Conservation (phyloP, 768 basidiomycete genomes). For the Mycena capillaripes region DNA sequence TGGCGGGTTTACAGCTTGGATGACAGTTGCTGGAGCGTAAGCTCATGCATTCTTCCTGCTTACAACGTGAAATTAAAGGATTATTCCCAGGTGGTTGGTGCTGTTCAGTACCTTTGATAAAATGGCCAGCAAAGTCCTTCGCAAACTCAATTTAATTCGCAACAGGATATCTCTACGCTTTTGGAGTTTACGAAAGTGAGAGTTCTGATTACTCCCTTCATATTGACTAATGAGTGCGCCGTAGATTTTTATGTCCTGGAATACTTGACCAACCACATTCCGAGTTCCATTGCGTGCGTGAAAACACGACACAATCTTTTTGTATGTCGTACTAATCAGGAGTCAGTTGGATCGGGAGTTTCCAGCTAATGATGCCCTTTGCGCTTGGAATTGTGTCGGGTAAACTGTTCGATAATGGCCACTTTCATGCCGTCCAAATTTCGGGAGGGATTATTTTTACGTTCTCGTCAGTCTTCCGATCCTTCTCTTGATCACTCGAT, state of each 20-base stretch:
- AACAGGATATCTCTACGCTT: neutral
- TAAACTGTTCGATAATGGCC: conserved; percentile 39
- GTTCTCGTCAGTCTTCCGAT: conserved; percentile 33
- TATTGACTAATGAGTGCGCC: neutral
- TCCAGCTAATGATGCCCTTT: conserved; percentile 41
- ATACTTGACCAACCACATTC: conserved; percentile 13
- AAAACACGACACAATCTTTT: neutral
- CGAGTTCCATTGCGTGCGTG: conserved; percentile 17
- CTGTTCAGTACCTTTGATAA: neutral
- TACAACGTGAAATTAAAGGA: neutral
- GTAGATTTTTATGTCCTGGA: conserved; percentile 10
- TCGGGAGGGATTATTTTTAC: conserved; percentile 33
- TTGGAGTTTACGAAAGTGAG: neutral
- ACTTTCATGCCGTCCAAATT: conserved; percentile 33
- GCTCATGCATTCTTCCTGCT: neutral
- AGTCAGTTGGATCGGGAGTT: conserved; percentile 40
- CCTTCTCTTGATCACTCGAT: neutral
- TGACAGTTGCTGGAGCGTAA: conserved; percentile 17
- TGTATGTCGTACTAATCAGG: neutral
- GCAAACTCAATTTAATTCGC: neutral
- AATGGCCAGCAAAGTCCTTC: neutral
- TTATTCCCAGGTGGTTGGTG: neutral
- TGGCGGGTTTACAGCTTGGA: conserved; percentile 5
- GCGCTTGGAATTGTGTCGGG: conserved; percentile 37
- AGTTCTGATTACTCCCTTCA: neutral